phyloP scores from a whole-genome alignment of 148 eudicot species.

The Diospyros lotus region DNA sequence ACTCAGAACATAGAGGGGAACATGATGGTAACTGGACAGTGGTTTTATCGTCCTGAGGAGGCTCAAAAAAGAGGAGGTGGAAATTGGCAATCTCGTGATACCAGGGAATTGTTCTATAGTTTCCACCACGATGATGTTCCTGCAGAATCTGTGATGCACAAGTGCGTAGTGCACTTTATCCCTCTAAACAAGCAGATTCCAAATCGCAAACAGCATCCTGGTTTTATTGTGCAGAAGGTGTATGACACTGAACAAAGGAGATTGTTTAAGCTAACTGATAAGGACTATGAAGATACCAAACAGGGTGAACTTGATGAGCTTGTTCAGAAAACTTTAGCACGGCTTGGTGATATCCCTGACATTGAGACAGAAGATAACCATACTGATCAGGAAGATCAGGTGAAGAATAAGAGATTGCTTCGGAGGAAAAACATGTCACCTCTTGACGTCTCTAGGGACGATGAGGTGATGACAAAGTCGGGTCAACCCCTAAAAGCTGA shows the following conservation, averaged over 20 bases:
- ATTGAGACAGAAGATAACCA: conserved; percentile 54
- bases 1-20: conserved; percentile 48
- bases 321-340: conserved; percentile 75
- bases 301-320: conserved; percentile 86
- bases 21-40: conserved; percentile 84
- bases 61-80: conserved; percentile 86
- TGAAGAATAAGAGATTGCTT: conserved; percentile 47
- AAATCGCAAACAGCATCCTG: conserved; percentile 67
- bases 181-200: conserved; percentile 89
- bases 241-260: conserved; percentile 77
- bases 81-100: conserved; percentile 76
- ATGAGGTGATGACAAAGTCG: conserved; percentile 47
- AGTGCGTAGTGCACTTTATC: conserved; percentile 88
- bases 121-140: conserved; percentile 96
- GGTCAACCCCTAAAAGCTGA: conserved; percentile 46
- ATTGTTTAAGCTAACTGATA: conserved; percentile 83
- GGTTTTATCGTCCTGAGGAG: conserved; percentile 99
- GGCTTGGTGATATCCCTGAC: conserved; percentile 74
- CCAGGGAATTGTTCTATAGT: conserved; percentile 90
- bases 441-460: conserved; percentile 76
- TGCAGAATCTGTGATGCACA: conserved; percentile 98
- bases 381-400: conserved; percentile 49
- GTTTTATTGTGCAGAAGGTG: conserved; percentile 88
- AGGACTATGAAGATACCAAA: conserved; percentile 82
- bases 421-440: conserved; percentile 53